Evolutionary conservation across 2,329 filamentous ascomycete species (phyloP), one percentile per base, ranked within the genome.

Genomic region (Trichoderma simmonsii): DNA sequence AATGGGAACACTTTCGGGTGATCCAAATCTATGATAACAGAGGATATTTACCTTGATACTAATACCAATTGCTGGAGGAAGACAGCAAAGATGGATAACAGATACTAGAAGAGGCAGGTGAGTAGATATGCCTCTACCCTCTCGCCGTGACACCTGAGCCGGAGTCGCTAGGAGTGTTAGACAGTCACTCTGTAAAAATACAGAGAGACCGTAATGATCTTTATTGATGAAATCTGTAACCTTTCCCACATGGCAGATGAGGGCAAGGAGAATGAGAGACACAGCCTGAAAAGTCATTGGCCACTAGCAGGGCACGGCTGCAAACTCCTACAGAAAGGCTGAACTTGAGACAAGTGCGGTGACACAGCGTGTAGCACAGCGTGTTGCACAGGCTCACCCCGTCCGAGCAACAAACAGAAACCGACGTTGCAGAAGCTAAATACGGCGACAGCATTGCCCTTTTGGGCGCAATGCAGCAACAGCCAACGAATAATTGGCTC

Each of bases 391-490:
- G 26, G 28, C 65, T 43, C 65, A 60, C n/a, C 7, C 54, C 56
- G 56, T 12, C 28, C 36, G 24, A 48, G 56, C 34, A 60, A 32
- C 36, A 68, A 60, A 60, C 65, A 60, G 34, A 48, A 60, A 32
- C 26, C 56, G 56, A 68, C 56, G 65, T 24, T 36, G 24, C 28
- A 60, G 51, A 60, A 60, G 56, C 65, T 68, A 18, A 60, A 60
- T 60, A 32, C 54, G 65, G 65, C 65, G 51, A 68, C 56, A 60
- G 24, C 26, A n/a, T 60, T 68, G 28, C 65, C 65, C 15, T 8
- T 68, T 68, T 48, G 26, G 56, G 56, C 36, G 34, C 34, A 34
- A 21, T 68, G 65, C 65, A 68, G 65, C 65, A 48, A 34, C 36
- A 15, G 56, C 56, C 9, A 48, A 24, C 36, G 30, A 30, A 32